Evolutionary conservation across 805 yeast species (phyloP).

Genomic region (Blastobotrys robertii): DNA sequence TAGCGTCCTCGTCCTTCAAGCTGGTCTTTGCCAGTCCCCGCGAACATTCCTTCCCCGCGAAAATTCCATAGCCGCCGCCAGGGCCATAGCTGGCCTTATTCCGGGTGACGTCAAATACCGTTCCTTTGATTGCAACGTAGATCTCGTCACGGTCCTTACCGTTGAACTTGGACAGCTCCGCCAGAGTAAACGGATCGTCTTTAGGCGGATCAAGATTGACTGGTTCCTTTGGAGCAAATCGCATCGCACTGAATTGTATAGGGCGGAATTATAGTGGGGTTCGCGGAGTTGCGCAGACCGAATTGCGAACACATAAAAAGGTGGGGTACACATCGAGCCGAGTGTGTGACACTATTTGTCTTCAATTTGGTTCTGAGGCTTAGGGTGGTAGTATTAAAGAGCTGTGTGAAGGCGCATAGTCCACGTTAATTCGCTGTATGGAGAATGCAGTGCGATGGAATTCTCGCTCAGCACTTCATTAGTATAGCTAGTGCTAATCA

Average conservation of each 20-base stretch:
- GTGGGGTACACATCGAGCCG: too few relatives aligned
- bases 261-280: too few relatives aligned
- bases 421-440: too few relatives aligned
- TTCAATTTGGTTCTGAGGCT: too few relatives aligned
- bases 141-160: slow-evolving; percentile 39
- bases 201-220: slow-evolving; percentile 45
- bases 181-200: slow-evolving; percentile 34
- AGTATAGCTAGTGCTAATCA: too few relatives aligned
- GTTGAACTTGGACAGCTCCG: slow-evolving; percentile 37
- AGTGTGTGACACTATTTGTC: too few relatives aligned
- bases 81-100: slow-evolving; percentile 66
- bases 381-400: too few relatives aligned
- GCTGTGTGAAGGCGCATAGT: too few relatives aligned
- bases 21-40: slow-evolving; percentile 67
- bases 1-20: slow-evolving; percentile 43
- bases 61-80: slow-evolving; percentile 59
- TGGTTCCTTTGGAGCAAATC: slow-evolving; percentile 47
- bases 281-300: too few relatives aligned
- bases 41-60: slow-evolving; percentile 72
- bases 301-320: too few relatives aligned
- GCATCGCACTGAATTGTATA: slow-evolving; percentile 5
- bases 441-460: too few relatives aligned
- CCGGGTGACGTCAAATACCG: slow-evolving; percentile 65
- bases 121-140: slow-evolving; percentile 69
- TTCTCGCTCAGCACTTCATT: too few relatives aligned